Evolutionary conservation across 495 filamentous ascomycete genomes (phyloP).

Genomic region (Xylona heveae): DNA sequence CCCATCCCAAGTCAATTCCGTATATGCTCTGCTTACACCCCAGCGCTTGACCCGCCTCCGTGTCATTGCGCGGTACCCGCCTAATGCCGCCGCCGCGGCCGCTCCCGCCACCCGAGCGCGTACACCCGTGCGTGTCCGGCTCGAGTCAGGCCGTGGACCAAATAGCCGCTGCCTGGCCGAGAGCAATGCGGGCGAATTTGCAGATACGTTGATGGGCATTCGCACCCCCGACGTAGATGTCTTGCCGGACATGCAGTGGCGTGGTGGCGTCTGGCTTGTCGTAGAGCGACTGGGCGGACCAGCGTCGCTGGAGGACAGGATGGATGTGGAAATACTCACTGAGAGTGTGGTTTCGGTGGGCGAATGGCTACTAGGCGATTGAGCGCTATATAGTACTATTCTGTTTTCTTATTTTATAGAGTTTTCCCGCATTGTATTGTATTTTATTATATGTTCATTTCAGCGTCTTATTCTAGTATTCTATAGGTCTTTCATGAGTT

Average conservation of each 20-base stretch:
- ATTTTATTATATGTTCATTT: too few species aligned
- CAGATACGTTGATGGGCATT: slow-evolving; percentile 44
- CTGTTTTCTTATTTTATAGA: too few species aligned
- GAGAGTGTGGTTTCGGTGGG: too few species aligned
- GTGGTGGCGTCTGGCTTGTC: slow-evolving; percentile 51
- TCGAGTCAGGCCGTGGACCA: slow-evolving; percentile 51
- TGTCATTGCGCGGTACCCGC: slow-evolving; percentile 18
- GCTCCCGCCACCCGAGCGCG: slow-evolving; percentile 16
- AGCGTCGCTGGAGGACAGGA: too few species aligned
- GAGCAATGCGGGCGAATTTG: slow-evolving; percentile 36
- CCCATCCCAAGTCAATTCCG: slow-evolving; percentile 24
- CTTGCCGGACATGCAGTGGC: slow-evolving; percentile 25
- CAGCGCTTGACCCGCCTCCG: slow-evolving; percentile 34
- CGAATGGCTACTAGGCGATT: too few species aligned
- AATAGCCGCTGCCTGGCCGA: slow-evolving; percentile 35
- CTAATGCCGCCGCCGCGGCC: slow-evolving; percentile 10
- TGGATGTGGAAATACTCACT: too few species aligned
- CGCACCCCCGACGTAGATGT: slow-evolving; percentile 53
- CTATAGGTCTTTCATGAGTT: too few species aligned
- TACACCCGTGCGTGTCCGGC: slow-evolving; percentile 36
- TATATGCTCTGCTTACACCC: slow-evolving; percentile 28
- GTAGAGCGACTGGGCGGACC: slow-evolving; percentile 41
- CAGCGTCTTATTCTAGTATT: too few species aligned
- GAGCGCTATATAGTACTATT: too few species aligned
- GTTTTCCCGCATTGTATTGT: too few species aligned